A percentile compares a stretch with the other conserved stretches of the same genome.
Conservation (phyloP, 768 basidiomycete genomes). For the Thelephora ganbajun region DNA sequence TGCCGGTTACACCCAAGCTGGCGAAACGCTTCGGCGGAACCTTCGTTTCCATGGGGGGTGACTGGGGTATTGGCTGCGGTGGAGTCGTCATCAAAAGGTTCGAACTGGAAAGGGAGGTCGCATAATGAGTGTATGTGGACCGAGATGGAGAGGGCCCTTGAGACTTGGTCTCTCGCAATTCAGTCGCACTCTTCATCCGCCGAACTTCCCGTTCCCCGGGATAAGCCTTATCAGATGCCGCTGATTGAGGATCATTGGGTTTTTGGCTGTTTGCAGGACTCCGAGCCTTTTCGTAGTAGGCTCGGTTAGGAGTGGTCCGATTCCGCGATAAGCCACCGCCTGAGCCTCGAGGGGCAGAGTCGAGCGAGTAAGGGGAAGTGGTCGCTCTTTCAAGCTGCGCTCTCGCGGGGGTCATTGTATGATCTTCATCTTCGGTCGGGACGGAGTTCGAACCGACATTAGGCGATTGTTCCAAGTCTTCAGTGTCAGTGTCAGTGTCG, state of each 20-base stretch:
- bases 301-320: slow-evolving; percentile 54
- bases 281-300: slow-evolving; percentile 19
- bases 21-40: slow-evolving; percentile 44
- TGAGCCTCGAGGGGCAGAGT: slow-evolving; percentile 20
- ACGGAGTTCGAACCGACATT: slow-evolving; percentile 13
- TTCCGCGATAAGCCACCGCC: slow-evolving; percentile 37
- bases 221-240: not conserved
- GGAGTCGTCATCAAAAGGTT: slow-evolving; percentile 34
- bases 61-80: slow-evolving; percentile 1
- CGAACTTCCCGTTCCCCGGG: slow-evolving; percentile 43
- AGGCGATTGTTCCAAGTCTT: slow-evolving; percentile 41
- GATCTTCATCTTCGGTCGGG: slow-evolving; percentile 47
- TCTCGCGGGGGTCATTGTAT: slow-evolving; percentile 57
- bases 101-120: slow-evolving; percentile 55
- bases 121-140: slow-evolving; percentile 30
- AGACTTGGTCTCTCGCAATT: slow-evolving; percentile 40
- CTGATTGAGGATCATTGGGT: not conserved
- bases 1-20: slow-evolving; percentile 43
- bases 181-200: slow-evolving; percentile 81
- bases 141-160: slow-evolving; percentile 11
- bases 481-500: slow-evolving; percentile 33
- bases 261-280: not conserved
- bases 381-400: slow-evolving; percentile 37
- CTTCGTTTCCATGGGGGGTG: slow-evolving; percentile 18
- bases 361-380: slow-evolving; percentile 30